Conservation (phyloP, 805 yeast genomes). For the Yamadazyma ubonensis region DNA sequence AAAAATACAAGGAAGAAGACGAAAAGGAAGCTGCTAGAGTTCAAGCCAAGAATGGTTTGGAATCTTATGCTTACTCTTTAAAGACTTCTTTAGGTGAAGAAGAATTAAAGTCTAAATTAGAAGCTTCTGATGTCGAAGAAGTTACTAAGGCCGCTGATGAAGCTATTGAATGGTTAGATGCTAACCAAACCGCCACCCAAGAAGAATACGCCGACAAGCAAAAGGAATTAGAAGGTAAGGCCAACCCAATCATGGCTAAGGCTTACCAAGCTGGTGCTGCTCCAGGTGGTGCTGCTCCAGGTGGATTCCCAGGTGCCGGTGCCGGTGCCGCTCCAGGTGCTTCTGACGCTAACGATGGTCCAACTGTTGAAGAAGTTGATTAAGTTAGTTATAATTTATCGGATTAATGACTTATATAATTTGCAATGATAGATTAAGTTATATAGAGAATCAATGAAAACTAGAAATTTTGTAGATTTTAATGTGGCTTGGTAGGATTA, state of each 20-base stretch:
- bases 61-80: constrained; percentile 91
- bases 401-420: constrained; percentile 9
- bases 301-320: constrained; percentile 60
- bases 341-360: constrained; percentile 49
- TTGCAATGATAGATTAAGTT: constrained; percentile 6
- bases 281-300: constrained; percentile 64
- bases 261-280: constrained; percentile 94
- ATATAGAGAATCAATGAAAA: constrained; percentile 8
- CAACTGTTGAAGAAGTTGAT: constrained; percentile 56
- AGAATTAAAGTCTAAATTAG: constrained; percentile 15
- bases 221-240: constrained; percentile 92
- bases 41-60: constrained; percentile 91
- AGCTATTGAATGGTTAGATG: constrained; percentile 88
- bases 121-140: constrained; percentile 59
- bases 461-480: background rate
- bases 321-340: constrained; percentile 64
- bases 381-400: constrained; percentile 21
- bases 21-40: constrained; percentile 92
- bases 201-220: constrained; percentile 92
- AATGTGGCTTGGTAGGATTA: background rate
- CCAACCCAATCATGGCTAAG: constrained; percentile 96
- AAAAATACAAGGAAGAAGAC: constrained; percentile 95
- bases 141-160: constrained; percentile 80
- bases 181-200: constrained; percentile 85
- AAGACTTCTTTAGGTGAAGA: constrained; percentile 62